Base-by-base conservation (phyloP, 1,284 basidiomycete genomes). In the Sphagnurus paluster region DNA sequence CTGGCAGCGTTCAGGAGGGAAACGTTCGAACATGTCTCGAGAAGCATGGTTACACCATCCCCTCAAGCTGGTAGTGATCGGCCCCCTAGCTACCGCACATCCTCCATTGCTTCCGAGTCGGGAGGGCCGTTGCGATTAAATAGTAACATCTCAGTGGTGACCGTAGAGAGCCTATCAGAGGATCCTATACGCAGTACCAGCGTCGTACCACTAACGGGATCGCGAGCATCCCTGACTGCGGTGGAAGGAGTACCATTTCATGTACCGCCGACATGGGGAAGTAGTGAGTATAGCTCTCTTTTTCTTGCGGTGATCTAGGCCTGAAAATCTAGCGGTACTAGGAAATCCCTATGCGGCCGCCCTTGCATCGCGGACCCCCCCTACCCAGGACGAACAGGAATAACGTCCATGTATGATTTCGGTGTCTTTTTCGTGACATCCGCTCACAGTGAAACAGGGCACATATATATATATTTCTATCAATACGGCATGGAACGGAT, bases 1-100 rank as follows among this genome's bases (percentile, higher is more conserved):
- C 56, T 75, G 19, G 60, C 63, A 34, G 45, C 57, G 16, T 70
- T 65, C 46, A 60, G 72, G 29, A 50, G 61, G 32, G 59, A 63
- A 19, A 63, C 66, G 0, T 73, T 75, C 44, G 61, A 66, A 39
- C 55, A 59, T 35, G 57, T 66, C 17, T 57, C 49, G 17, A 37
- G 32, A 30, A 43, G 49, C 38, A 29, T 25, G 26, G 42, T 40
- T 17, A n/a, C 42, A 9, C 43, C 39, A 21, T 13, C 41, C 34
- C 39, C 44, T 24, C n/a, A n/a, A n/a, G n/a, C n/a, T n/a, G n/a
- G n/a, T n/a, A 21, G 23, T 32, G 46, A 56, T 26, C 49, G 24
- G n/a, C 65, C 64, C 9, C 65, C 66, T 10, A 61, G 56, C 32
- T 68, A 68, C 46, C 57, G 60, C 33, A 45, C 42, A 20, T 49